Conservation (phyloP, 164 flowering plant genomes). For the Tetrastigma voinierianum region DNA sequence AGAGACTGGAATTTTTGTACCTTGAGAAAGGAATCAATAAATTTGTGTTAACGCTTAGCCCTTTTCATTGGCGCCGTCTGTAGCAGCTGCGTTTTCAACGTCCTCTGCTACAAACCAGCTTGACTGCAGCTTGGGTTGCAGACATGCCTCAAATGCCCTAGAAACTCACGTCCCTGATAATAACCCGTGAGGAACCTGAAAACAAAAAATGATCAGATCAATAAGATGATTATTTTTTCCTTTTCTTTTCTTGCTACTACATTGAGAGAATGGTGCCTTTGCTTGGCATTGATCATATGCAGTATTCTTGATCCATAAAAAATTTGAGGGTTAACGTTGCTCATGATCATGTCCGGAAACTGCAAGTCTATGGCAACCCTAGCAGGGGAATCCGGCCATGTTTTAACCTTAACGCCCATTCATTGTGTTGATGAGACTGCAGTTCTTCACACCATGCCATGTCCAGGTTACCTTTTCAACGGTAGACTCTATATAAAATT, state of each 20-base stretch:
- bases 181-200: constrained; percentile 17
- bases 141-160: constrained; percentile 27
- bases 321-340: constrained; percentile 51
- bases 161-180: constrained; percentile 25
- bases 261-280: constrained; percentile 9
- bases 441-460: constrained; percentile 47
- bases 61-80: no score
- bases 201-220: not conserved
- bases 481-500: no score
- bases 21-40: no score
- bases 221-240: not conserved
- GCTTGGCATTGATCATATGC: constrained; percentile 28
- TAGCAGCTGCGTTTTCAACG: no score
- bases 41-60: no score
- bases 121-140: constrained; percentile 13
- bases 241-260: not conserved
- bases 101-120: constrained; percentile 25
- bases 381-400: constrained; percentile 34
- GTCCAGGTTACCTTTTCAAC: constrained; percentile 39
- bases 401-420: constrained; percentile 60
- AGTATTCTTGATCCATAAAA: constrained; percentile 55
- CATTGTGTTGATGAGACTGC: constrained; percentile 34
- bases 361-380: constrained; percentile 29
- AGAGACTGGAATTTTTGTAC: no score
- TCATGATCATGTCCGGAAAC: constrained; percentile 45